Evolutionary conservation across 495 filamentous ascomycete genomes (phyloP).

Genomic region (Talaromyces borbonicus): DNA sequence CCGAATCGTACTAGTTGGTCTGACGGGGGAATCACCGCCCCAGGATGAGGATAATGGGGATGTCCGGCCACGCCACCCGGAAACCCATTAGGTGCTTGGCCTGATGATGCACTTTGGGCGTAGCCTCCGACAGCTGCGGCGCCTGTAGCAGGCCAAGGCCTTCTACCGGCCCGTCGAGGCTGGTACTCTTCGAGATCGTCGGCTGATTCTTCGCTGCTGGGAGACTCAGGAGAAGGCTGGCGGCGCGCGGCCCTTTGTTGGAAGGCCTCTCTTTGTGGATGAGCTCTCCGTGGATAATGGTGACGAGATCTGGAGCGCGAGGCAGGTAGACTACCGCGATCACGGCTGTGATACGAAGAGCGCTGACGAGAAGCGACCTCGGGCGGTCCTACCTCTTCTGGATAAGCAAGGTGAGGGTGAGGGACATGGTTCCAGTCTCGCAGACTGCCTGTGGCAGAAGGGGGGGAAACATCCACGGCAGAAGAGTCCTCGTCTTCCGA

Average conservation of each 20-base stretch:
- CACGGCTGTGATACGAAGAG: slow-evolving; percentile 34
- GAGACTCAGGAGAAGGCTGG: slow-evolving; percentile 40
- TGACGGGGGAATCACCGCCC: slow-evolving; percentile 21
- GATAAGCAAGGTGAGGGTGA: slow-evolving; percentile 36
- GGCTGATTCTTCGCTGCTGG: slow-evolving; percentile 44
- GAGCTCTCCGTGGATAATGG: slow-evolving; percentile 34
- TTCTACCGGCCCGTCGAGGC: slow-evolving; percentile 27
- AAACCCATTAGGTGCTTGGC: slow-evolving; percentile 28
- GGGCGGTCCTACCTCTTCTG: slow-evolving; percentile 64
- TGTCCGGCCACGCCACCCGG: slow-evolving; percentile 15
- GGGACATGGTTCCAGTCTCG: slow-evolving; percentile 49
- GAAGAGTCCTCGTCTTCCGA: slow-evolving; percentile 48
- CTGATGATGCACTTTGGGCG: slow-evolving; percentile 37
- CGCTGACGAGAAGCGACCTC: slow-evolving; percentile 71
- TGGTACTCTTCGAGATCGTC: slow-evolving; percentile 36
- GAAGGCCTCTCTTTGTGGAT: slow-evolving; percentile 27
- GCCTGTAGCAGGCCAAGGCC: slow-evolving; percentile 25
- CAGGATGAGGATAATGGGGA: slow-evolving; percentile 15
- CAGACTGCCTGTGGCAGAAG: slow-evolving; percentile 40
- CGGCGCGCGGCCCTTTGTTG: slow-evolving; percentile 29
- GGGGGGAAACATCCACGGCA: slow-evolving; percentile 39
- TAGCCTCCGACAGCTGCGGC: slow-evolving; percentile 29
- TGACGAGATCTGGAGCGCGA: slow-evolving; percentile 33
- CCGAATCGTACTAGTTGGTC: slow-evolving; percentile 32
- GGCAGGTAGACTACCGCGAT: slow-evolving; percentile 26